These are phyloP conservation scores for Sclerotinia sclerotiorum DNA, from an alignment of 2,329 filamentous ascomycete genomes.

Conservation along the genomic window DNA sequence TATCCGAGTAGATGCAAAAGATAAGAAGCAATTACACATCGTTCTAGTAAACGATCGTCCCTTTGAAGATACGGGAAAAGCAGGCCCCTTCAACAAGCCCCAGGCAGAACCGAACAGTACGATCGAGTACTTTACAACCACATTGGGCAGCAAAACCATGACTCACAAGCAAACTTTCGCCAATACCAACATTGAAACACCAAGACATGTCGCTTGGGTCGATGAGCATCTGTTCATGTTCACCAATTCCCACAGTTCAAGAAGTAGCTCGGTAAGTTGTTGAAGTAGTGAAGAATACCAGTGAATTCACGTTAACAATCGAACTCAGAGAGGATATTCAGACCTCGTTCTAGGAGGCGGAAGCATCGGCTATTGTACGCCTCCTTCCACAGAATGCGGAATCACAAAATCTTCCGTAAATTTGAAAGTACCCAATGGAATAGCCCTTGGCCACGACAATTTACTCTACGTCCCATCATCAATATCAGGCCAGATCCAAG, in stretches of 20 bases:
- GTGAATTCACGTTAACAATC: conserved; percentile 20
- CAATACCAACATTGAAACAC: conserved; percentile 38
- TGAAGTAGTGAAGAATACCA: no score
- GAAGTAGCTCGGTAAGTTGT: conserved; percentile 33
- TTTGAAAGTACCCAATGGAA: conserved; percentile 41
- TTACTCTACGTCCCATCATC: conserved; percentile 42
- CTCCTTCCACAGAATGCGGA: conserved; percentile 30
- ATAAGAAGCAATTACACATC: conserved; percentile 33
- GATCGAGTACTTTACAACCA: conserved; percentile 42
- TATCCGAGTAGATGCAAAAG: conserved; percentile 31
- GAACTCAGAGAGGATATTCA: conserved; percentile 31
- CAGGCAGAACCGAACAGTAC: conserved; percentile 39
- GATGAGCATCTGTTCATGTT: conserved; percentile 42
- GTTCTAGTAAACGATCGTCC: conserved; percentile 42
- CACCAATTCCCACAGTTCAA: conserved; percentile 42
- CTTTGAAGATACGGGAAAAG: conserved; percentile 34
- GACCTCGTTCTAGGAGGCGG: conserved; percentile 37
- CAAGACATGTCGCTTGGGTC: conserved; percentile 42
- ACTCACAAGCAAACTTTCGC: conserved; percentile 40
- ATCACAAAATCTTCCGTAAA: conserved; percentile 33
- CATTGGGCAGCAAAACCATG: conserved; percentile 34
- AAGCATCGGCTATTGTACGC: conserved; percentile 39
- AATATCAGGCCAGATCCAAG: conserved; percentile 19
- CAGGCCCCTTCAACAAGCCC: conserved; percentile 29
- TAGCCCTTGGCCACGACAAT: conserved; percentile 39